These are phyloP conservation scores for Fusarium proliferatum DNA, from an alignment of 2,329 filamentous ascomycete genomes.

Conservation along the genomic window DNA sequence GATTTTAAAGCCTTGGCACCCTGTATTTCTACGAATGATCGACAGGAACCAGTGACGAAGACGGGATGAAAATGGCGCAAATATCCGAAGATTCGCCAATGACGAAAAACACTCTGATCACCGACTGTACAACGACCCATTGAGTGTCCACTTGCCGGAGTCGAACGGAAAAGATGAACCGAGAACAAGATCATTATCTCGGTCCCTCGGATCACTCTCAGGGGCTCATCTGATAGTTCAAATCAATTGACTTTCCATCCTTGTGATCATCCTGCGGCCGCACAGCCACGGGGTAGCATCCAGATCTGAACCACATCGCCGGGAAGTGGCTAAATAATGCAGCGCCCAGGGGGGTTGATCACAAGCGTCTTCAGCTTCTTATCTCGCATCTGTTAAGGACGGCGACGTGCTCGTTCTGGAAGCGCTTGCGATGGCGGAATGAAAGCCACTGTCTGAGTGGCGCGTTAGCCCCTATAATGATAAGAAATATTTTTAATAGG, in stretches of 20 bases:
- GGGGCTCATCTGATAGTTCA: background rate
- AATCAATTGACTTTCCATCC: background rate
- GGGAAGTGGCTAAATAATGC: background rate
- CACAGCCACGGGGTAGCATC: constrained; percentile 2
- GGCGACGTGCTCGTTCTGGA: background rate
- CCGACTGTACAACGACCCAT: background rate
- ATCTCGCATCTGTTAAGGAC: background rate
- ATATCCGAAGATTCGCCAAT: background rate
- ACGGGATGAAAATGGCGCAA: background rate
- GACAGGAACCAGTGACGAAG: background rate
- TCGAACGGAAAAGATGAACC: background rate
- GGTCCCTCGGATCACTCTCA: background rate
- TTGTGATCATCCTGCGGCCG: background rate
- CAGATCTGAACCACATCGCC: constrained; percentile 22
- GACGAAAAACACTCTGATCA: background rate
- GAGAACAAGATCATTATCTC: background rate
- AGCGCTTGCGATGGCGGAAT: background rate
- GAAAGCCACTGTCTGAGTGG: background rate
- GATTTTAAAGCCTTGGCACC: background rate
- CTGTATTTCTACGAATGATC: background rate
- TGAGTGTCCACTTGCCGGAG: background rate
- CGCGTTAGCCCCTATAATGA: background rate
- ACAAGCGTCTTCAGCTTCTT: background rate
- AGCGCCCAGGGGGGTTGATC: background rate
- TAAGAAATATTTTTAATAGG: background rate